Base-by-base conservation (phyloP, 331 rosid genomes). In the Rhamnella rubrinervis region DNA sequence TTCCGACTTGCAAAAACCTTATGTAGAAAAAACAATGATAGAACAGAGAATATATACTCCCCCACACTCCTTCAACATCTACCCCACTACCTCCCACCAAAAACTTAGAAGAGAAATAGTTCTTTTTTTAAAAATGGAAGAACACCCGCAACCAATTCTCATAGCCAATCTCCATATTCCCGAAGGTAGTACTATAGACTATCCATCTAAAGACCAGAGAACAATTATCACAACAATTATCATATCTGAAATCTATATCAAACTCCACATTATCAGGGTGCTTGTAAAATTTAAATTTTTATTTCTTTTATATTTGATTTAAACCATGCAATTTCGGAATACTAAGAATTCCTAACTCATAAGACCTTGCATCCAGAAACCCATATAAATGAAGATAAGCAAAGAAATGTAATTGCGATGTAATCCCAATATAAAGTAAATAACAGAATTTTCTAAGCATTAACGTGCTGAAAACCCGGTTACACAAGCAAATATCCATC, bases 311-410 rank as follows among this genome's bases (percentile, higher is more conserved):
- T 49, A 6, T 49, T 49, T n/a, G 18, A 49, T 49, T 49, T 11
- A 12, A 49, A 10, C 5, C 53, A 49, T 49, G 53, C 18, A 1
- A 49, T 18, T 12, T 2, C n/a, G 3, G 18, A 10, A 49, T 49
- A 49, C 14, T 49, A 26, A 53, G 21, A 53, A 53, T 53, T 2
- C 58, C 21, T 44, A 44, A 44, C 49, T 44, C 49, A 44, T 44
- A 44, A 2, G 49, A 52, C 58, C 71, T 23, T 44, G 53, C 59
- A 64, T 44, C 23, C 25, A 31, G 58, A 44, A 63, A 52, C 64
- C 70, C 62, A 53, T 0, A 51, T 0, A 51, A 21, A 61, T 17
- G 44, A 61, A 71, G 62, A 51, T 13, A 51, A 35, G 44, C 7
- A 51, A 8, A 51, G 11, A 19, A n/a, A 52, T 16, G 44, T 23